Evolutionary conservation across 169 alveolate genomes (phyloP), one percentile per base, ranked within the genome.

Genomic region (Plasmodium blacklocki): DNA sequence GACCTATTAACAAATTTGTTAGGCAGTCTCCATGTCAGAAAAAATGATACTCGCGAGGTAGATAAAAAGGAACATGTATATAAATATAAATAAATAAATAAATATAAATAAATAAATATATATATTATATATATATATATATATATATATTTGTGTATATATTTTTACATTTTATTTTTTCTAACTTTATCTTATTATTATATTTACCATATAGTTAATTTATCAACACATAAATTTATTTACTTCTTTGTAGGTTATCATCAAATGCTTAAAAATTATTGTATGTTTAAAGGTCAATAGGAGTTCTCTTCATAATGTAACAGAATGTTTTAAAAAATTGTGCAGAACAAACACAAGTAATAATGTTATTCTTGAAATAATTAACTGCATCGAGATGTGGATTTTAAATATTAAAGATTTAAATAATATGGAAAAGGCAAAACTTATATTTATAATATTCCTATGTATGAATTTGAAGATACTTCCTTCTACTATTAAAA

Each of bases 331-430:
- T 64, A 78, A 66, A 47, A 78, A 56, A 14, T n/a, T 78, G 29
- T 78, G 75, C 26, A 56, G 23, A 56, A 21, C 52, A 39, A 78
- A 78, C 26, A 78, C 50, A 64, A 50, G 59, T 4, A 15, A 39
- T 29, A 66, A 21, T 70, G 78, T 78, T 50, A 6, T 78, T 14
- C 15, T 66, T 21, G 78, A 78, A 67, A 59, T 78, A 19, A 71
- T 32, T 59, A 60, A 78, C 19, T 78, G 89, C 47, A 52, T 78
- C 64, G 78, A 66, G 64, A 70, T 78, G 15, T 78, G 89, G 89
- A 64, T 23, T 50, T 78, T 78, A 78, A 67, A 66, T 15, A 78
- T 78, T n/a, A 78, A 66, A 54, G 76, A 78, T 49, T 78, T 78
- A 49, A 78, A 70, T 71, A 66, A 78, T 2, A 12, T 15, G 21